Evolutionary conservation across 306 rosid species (phyloP).

Genomic region (Cicer bijugum): DNA sequence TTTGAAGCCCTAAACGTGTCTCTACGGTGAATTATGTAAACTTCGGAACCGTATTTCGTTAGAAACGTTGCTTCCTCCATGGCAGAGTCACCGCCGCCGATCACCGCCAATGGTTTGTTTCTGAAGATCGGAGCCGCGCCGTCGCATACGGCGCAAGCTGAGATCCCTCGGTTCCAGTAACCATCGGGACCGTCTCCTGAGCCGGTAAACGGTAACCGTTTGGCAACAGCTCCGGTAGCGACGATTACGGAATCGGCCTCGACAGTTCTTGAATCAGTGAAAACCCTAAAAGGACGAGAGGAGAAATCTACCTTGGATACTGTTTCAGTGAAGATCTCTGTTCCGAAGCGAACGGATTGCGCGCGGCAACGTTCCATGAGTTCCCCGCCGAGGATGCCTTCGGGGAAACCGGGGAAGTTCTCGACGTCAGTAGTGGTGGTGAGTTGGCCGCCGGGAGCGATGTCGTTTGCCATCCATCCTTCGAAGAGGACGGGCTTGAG

Average conservation of each 20-base stretch:
- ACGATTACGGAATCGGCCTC: slow-evolving; percentile 65
- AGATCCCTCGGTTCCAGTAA: slow-evolving; percentile 83
- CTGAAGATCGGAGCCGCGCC: slow-evolving; percentile 87
- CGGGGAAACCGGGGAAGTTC: slow-evolving; percentile 86
- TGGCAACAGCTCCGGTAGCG: slow-evolving; percentile 90
- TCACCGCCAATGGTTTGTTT: slow-evolving; percentile 70
- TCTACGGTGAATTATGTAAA: slow-evolving; percentile 73
- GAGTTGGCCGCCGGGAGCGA: slow-evolving; percentile 91
- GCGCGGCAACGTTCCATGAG: slow-evolving; percentile 73
- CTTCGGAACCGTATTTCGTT: slow-evolving; percentile 78
- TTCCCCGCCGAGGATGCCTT: slow-evolving; percentile 70
- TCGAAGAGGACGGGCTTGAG: slow-evolving; percentile 84
- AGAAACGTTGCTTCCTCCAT: slow-evolving; percentile 89
- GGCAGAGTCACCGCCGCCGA: slow-evolving; percentile 90
- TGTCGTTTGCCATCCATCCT: slow-evolving; percentile 89
- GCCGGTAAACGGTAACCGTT: slow-evolving; percentile 62
- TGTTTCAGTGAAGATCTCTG: slow-evolving; percentile 76
- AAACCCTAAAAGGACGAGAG: slow-evolving; percentile 60
- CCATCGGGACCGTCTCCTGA: slow-evolving; percentile 69
- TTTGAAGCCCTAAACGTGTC: slow-evolving; percentile 81
- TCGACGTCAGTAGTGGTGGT: slow-evolving; percentile 89
- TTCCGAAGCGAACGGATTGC: slow-evolving; percentile 79
- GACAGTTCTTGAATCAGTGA: slow-evolving; percentile 59
- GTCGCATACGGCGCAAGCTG: slow-evolving; percentile 86
- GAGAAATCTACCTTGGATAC: slow-evolving; percentile 77